These are phyloP conservation scores for Davidsoniella eucalypti DNA, from an alignment of 2,329 filamentous ascomycete species.

Conservation along the genomic window DNA sequence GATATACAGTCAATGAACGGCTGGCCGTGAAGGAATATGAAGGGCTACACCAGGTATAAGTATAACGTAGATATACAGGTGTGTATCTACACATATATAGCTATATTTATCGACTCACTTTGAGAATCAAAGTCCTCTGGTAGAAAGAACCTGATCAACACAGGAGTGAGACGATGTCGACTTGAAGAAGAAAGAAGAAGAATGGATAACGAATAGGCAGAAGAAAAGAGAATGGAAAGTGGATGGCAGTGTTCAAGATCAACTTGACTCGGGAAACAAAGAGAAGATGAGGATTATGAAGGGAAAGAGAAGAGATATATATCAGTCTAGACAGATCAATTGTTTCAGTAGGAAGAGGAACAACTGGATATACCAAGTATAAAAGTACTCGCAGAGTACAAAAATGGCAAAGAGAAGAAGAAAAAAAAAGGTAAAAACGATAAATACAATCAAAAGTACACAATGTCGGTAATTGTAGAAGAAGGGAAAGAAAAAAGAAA, in stretches of 20 bases:
- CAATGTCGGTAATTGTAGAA: too few species aligned
- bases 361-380: background rate
- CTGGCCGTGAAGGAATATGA: too few species aligned
- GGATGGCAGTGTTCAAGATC: background rate
- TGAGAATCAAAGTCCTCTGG: too few species aligned
- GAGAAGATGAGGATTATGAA: background rate
- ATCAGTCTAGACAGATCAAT: background rate
- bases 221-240: slow-evolving; percentile 4
- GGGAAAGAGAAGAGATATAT: background rate
- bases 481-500: background rate
- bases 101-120: too few species aligned
- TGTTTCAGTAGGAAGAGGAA: background rate
- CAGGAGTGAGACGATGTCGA: too few species aligned
- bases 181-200: background rate
- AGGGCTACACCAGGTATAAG: background rate
- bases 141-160: too few species aligned
- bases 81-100: too few species aligned
- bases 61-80: slow-evolving; percentile 6
- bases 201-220: slow-evolving; percentile 3
- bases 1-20: too few species aligned
- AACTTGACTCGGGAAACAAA: background rate
- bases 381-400: background rate
- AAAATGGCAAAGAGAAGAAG: background rate
- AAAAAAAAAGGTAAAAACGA: background rate
- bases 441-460: background rate